phyloP scores from a whole-genome alignment of 2,329 filamentous ascomycete species.

The Pseudopithomyces maydicus region DNA sequence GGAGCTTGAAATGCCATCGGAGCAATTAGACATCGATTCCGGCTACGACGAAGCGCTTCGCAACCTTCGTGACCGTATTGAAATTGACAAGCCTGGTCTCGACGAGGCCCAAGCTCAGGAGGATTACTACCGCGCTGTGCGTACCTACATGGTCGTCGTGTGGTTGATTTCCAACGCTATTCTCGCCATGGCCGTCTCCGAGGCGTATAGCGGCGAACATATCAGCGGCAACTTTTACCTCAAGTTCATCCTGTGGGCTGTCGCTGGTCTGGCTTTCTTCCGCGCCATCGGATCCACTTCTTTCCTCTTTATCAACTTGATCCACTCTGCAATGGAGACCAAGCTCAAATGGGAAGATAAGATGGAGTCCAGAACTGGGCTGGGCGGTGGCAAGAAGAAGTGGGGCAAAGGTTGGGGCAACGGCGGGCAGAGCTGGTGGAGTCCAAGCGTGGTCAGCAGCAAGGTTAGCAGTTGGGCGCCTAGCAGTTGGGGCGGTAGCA shows the following conservation, averaged over 20 bases:
- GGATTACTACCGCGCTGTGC: constrained; percentile 96
- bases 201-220: constrained; percentile 75
- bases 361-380: constrained; percentile 36
- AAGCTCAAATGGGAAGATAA: constrained; percentile 65
- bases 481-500: constrained; percentile 41
- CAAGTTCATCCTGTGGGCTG: constrained; percentile 89
- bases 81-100: constrained; percentile 67
- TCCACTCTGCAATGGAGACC: constrained; percentile 87
- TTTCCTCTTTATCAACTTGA: constrained; percentile 80
- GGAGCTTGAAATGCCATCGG: constrained; percentile 95
- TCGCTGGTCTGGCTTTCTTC: constrained; percentile 85
- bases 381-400: constrained; percentile 33
- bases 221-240: constrained; percentile 88
- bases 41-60: constrained; percentile 97
- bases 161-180: constrained; percentile 95
- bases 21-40: constrained; percentile 97
- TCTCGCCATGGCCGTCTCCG: constrained; percentile 89
- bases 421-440: constrained; percentile 46
- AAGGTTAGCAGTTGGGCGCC: constrained; percentile 42
- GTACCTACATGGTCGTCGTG: constrained; percentile 95
- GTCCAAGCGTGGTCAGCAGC: constrained; percentile 42
- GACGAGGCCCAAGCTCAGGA: constrained; percentile 88
- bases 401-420: constrained; percentile 34
- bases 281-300: constrained; percentile 80
- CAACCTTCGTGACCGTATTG: constrained; percentile 90